Percentiles rank a stretch among this genome's conserved stretches.
Evolutionary conservation across 2,329 filamentous ascomycete species (phyloP).

Genomic region (Neocucurbitaria cava): DNA sequence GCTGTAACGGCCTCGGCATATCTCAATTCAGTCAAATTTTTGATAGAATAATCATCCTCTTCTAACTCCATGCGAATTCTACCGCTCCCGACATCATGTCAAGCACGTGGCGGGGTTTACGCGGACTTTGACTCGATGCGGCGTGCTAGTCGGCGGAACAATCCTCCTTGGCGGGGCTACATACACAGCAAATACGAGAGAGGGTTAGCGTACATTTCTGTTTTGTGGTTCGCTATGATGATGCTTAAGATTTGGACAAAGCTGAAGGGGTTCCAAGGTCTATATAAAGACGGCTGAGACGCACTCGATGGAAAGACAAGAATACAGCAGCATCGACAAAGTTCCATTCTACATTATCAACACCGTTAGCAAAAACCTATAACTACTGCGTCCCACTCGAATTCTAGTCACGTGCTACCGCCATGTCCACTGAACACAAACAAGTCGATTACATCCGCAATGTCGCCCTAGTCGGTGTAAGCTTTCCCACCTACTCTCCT

Average conservation of each 20-base stretch:
- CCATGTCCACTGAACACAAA: not conserved
- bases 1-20: not conserved
- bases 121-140: not conserved
- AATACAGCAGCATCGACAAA: too few relatives aligned
- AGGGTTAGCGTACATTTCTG: not conserved
- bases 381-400: too few relatives aligned
- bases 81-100: not conserved
- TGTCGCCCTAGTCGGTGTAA: conserved; percentile 49
- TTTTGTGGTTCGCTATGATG: not conserved
- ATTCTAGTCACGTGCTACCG: not conserved
- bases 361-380: too few relatives aligned
- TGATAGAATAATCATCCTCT: not conserved
- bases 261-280: not conserved
- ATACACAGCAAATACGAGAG: not conserved
- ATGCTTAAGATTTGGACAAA: not conserved
- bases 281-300: not conserved
- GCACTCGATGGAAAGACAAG: not conserved
- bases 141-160: not conserved
- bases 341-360: too few relatives aligned
- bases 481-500: conserved; percentile 2
- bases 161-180: not conserved
- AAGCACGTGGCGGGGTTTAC: not conserved
- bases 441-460: conserved; percentile 18
- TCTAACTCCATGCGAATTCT: not conserved
- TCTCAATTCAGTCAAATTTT: not conserved